phyloP scores from a whole-genome alignment of 2,329 filamentous ascomycete species.

The Talaromyces sp. region DNA sequence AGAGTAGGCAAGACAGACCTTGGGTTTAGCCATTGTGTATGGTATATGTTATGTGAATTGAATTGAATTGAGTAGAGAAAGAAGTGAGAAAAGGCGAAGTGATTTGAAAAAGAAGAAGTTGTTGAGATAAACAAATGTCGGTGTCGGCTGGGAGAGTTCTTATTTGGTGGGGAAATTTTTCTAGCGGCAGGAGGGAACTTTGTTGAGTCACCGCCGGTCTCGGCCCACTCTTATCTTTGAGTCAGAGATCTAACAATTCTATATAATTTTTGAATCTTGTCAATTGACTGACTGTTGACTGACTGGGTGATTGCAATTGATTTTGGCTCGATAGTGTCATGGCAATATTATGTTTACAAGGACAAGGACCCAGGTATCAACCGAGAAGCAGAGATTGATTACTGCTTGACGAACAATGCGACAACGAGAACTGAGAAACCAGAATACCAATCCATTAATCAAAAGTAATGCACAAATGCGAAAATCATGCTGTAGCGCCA shows the following conservation, averaged over 20 bases:
- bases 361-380: neutral
- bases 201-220: conserved; percentile 12
- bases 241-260: neutral
- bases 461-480: no score
- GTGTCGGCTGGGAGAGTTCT: neutral
- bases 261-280: neutral
- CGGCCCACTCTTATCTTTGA: conserved; percentile 13
- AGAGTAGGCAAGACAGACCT: conserved; percentile 25
- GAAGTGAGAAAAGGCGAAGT: neutral
- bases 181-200: conserved; percentile 5
- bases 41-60: neutral
- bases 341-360: neutral
- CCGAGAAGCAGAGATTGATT: neutral
- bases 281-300: neutral
- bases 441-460: neutral
- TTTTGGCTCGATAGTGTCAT: neutral
- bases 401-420: neutral
- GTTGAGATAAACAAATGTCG: conserved; percentile 13
- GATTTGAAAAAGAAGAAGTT: neutral
- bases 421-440: neutral
- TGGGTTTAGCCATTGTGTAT: conserved; percentile 19
- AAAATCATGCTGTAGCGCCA: neutral
- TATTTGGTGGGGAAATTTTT: conserved; percentile 18
- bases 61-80: neutral
- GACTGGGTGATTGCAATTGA: neutral